A percentile compares a stretch with the other conserved stretches of the same genome.
Conservation (phyloP, 2,329 filamentous ascomycete genomes). For the Magnaporthiopsis poae region DNA sequence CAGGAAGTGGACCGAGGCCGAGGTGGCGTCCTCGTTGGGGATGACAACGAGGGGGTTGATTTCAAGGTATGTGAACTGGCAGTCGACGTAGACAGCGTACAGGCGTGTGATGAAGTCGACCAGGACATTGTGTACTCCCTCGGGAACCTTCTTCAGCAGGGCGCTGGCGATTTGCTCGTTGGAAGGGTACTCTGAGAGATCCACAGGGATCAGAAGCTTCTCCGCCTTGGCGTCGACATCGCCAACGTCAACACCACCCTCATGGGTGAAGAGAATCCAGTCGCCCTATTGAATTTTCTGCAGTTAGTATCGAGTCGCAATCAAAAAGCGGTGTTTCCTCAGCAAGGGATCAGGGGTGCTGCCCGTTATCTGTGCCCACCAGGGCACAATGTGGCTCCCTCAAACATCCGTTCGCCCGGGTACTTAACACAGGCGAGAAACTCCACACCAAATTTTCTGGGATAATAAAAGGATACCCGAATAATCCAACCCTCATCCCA, state of each 20-base stretch:
- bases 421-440: not conserved
- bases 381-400: not conserved
- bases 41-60: slow-evolving; percentile 99
- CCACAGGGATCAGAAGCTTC: slow-evolving; percentile 95
- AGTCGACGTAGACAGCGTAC: slow-evolving; percentile 98
- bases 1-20: slow-evolving; percentile 91
- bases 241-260: slow-evolving; percentile 98
- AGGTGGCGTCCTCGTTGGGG: slow-evolving; percentile 83
- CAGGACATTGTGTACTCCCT: slow-evolving; percentile 93
- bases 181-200: slow-evolving; percentile 86
- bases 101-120: slow-evolving; percentile 98
- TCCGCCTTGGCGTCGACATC: slow-evolving; percentile 98
- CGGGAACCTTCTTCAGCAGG: slow-evolving; percentile 84
- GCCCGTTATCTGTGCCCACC: not conserved
- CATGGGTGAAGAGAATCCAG: slow-evolving; percentile 99
- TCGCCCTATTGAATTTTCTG: slow-evolving; percentile 59
- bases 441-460: not conserved
- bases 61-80: slow-evolving; percentile 99
- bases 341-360: not conserved
- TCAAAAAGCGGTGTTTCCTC: not conserved
- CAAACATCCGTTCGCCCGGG: not conserved
- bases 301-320: not conserved
- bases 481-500: not conserved
- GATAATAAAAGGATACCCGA: not conserved
- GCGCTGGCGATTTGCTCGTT: slow-evolving; percentile 82